A percentile compares a stretch with the other conserved stretches of the same genome.
Evolutionary conservation across 2,329 filamentous ascomycete species (phyloP).

Genomic region (Penicillium sp.): DNA sequence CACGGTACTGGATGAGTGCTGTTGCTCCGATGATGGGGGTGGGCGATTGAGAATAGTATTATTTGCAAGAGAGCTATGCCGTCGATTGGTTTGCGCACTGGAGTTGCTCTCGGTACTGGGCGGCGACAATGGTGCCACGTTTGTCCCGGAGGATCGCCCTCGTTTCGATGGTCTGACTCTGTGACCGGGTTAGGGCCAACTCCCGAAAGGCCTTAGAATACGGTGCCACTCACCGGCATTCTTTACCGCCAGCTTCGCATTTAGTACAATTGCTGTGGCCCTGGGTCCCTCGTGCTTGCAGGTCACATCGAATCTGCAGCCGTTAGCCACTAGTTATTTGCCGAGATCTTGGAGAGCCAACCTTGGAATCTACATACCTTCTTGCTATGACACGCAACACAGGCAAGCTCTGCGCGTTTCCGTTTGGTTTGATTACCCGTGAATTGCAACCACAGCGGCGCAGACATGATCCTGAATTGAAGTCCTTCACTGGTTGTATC

Average conservation of each 20-base stretch:
- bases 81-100: background rate
- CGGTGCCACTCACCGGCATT: conserved; percentile 9
- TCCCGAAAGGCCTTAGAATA: background rate
- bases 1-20: too few relatives aligned
- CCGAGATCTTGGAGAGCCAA: background rate
- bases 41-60: background rate
- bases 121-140: conserved; percentile 6
- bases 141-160: background rate
- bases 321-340: background rate
- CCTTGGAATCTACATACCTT: conserved; percentile 3
- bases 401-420: conserved; percentile 14
- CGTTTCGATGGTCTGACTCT: conserved; percentile 11
- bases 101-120: conserved; percentile 7
- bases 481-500: background rate
- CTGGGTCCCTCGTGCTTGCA: conserved; percentile 10
- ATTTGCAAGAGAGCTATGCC: background rate
- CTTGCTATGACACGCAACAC: conserved; percentile 14
- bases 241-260: conserved; percentile 11
- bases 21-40: background rate
- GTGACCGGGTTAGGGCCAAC: background rate
- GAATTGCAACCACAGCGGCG: conserved; percentile 10
- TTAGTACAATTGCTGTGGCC: conserved; percentile 12
- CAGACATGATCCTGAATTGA: conserved; percentile 13
- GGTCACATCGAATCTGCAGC: conserved; percentile 13
- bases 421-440: conserved; percentile 14